Percentiles rank a stretch among this genome's conserved stretches.
phyloP scores from a whole-genome alignment of 2,329 filamentous ascomycete genomes.

The Scopulariopsis brevicaulis region DNA sequence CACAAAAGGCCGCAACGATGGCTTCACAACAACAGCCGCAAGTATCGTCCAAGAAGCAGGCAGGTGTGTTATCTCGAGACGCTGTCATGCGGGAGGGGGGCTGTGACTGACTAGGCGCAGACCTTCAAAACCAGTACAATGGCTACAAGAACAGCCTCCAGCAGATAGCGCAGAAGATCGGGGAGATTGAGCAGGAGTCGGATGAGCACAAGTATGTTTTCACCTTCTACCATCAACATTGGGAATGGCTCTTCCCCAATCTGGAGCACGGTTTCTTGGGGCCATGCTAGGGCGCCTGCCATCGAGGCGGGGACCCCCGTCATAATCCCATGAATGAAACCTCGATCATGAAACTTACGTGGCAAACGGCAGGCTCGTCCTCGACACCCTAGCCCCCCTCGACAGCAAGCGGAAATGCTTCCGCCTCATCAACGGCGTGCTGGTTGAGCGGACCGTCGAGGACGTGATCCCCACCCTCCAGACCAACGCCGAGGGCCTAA shows the following conservation, averaged over 20 bases:
- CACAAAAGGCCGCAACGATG: slow-evolving; percentile 20
- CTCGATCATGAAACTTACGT: neutral
- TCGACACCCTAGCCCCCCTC: slow-evolving; percentile 81
- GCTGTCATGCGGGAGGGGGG: slow-evolving; percentile 2
- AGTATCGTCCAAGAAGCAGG: slow-evolving; percentile 58
- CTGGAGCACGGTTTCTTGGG: too few species aligned
- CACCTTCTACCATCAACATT: neutral
- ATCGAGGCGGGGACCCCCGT: neutral
- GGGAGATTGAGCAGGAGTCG: slow-evolving; percentile 91
- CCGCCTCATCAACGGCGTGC: slow-evolving; percentile 93
- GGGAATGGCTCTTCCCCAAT: too few species aligned
- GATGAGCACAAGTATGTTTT: slow-evolving; percentile 84
- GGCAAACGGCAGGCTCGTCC: slow-evolving; percentile 58
- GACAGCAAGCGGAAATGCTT: slow-evolving; percentile 88
- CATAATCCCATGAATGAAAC: slow-evolving; percentile 8
- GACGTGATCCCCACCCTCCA: slow-evolving; percentile 85
- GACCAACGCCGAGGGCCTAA: slow-evolving; percentile 88
- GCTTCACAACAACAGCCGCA: slow-evolving; percentile 27
- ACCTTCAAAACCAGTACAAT: slow-evolving; percentile 69
- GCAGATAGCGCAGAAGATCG: slow-evolving; percentile 90
- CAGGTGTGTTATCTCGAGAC: slow-evolving; percentile 39
- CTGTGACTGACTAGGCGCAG: slow-evolving; percentile 27
- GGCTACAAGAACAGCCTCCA: slow-evolving; percentile 74
- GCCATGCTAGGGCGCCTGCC: neutral
- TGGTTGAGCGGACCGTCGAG: slow-evolving; percentile 87